These are phyloP conservation scores for Galerina sulciceps DNA, from an alignment of 768 basidiomycete species.

Conservation along the genomic window DNA sequence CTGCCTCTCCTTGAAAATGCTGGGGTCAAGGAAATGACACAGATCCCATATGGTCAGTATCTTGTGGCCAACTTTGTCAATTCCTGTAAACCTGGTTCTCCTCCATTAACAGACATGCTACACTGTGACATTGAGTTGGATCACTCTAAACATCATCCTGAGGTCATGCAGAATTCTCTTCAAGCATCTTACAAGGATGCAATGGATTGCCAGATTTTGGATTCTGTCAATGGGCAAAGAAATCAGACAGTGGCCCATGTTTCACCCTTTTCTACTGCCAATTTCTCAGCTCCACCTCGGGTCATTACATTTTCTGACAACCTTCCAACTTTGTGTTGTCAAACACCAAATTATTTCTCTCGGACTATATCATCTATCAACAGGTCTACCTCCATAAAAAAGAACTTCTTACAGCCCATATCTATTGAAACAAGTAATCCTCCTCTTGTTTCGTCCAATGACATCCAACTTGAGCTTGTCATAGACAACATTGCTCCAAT, in stretches of 20 bases:
- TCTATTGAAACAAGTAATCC: too few relatives aligned
- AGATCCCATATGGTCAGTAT: neutral
- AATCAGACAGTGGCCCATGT: neutral
- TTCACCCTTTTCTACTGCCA: constrained; percentile 1
- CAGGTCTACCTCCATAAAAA: neutral
- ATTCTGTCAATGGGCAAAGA: neutral
- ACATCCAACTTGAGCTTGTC: neutral
- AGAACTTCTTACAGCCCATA: neutral
- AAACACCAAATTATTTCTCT: constrained; percentile 13
- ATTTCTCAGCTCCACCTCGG: neutral
- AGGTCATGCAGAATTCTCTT: neutral
- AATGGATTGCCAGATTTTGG: neutral
- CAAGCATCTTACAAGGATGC: neutral
- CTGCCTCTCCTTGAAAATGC: neutral
- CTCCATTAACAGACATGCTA: neutral
- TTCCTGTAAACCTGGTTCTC: neutral
- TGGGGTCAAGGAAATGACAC: neutral
- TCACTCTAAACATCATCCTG: neutral
- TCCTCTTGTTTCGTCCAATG: neutral
- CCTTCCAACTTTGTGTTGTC: neutral
- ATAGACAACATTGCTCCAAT: neutral
- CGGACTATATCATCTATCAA: neutral
- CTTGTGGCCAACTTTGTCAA: neutral
- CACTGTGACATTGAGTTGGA: neutral
- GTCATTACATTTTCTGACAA: neutral